These are phyloP conservation scores for Setaria viridis DNA, from an alignment of 202 grass and related monocot species.

Conservation along the genomic window DNA sequence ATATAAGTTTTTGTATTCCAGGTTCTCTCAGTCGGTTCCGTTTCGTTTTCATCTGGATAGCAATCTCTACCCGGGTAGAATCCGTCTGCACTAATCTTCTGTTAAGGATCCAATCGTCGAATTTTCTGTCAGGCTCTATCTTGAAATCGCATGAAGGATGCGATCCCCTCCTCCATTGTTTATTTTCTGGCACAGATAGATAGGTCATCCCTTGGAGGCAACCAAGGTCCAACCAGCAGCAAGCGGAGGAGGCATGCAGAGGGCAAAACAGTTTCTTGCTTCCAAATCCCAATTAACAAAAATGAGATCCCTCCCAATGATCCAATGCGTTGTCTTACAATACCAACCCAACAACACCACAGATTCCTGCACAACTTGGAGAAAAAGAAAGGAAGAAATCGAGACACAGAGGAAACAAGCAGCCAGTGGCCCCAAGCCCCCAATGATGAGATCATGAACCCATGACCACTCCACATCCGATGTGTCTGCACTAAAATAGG, in stretches of 20 bases:
- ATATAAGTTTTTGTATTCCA: too few relatives aligned
- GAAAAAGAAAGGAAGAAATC: not conserved
- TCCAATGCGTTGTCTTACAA: not conserved
- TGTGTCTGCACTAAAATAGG: not conserved
- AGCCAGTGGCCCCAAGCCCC: not conserved
- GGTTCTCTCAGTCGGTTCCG: too few relatives aligned
- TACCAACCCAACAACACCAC: not conserved
- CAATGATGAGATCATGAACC: conserved; percentile 24
- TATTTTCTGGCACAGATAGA: not conserved
- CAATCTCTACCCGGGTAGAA: not conserved
- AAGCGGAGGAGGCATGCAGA: not conserved
- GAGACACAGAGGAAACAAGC: not conserved
- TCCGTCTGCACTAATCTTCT: not conserved
- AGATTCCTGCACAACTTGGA: conserved; percentile 13
- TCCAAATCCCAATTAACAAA: not conserved
- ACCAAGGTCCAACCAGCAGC: conserved; percentile 36
- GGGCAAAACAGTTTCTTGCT: not conserved
- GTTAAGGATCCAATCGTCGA: not conserved
- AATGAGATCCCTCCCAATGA: not conserved
- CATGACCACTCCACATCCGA: not conserved
- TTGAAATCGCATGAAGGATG: not conserved
- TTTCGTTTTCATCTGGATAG: not conserved
- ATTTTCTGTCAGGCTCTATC: not conserved
- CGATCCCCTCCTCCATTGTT: not conserved
- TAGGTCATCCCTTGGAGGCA: conserved; percentile 31